phyloP scores from a whole-genome alignment of 495 filamentous ascomycete genomes.

The Oidiodendron maius region DNA sequence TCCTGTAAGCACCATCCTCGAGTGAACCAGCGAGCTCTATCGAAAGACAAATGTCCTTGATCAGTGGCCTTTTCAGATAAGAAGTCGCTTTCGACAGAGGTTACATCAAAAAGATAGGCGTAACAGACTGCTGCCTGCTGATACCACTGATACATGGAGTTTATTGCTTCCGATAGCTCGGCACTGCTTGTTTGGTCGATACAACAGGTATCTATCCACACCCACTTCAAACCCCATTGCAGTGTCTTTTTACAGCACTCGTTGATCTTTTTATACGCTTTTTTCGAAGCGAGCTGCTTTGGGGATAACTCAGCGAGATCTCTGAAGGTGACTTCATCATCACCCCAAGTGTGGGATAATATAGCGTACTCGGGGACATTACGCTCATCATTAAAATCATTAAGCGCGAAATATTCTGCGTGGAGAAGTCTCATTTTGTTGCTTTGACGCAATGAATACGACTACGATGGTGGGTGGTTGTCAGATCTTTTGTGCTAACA shows the following conservation, averaged over 20 bases:
- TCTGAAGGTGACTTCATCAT: conserved; percentile 25
- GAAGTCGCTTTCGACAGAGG: no score
- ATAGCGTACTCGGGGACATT: conserved; percentile 26
- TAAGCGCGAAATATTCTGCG: no score
- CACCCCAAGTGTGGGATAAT: conserved; percentile 30
- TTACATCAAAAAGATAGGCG: conserved; percentile 14
- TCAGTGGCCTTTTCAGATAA: not conserved
- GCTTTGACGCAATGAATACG: no score
- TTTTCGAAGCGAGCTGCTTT: conserved; percentile 7
- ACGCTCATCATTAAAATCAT: no score
- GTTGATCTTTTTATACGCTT: not conserved
- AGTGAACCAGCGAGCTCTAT: not conserved
- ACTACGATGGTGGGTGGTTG: no score
- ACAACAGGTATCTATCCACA: conserved; percentile 35
- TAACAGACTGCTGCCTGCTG: conserved; percentile 15
- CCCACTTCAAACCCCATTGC: conserved; percentile 15
- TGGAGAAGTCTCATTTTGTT: no score
- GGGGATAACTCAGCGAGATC: conserved; percentile 16
- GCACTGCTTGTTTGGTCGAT: conserved; percentile 15
- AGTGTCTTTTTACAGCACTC: not conserved
- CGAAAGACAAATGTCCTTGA: not conserved
- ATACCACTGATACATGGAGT: no score
- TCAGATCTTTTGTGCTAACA: no score
- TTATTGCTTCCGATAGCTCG: conserved; percentile 33
- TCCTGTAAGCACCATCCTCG: not conserved